Evolutionary conservation across 2,329 filamentous ascomycete genomes (phyloP).

Genomic region (Venturia aucupariae): DNA sequence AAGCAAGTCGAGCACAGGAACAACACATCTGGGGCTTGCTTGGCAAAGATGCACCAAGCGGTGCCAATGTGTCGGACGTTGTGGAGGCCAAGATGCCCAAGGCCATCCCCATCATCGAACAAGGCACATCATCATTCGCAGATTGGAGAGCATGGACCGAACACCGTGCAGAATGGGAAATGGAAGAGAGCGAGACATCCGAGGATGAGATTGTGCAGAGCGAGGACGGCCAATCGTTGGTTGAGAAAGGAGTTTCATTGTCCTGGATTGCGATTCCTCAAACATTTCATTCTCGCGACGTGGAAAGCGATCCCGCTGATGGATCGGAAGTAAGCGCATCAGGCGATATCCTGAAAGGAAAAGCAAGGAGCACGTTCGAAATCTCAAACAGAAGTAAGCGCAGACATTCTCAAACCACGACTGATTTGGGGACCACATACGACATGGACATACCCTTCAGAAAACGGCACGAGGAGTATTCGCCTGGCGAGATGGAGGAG

Average conservation of each 20-base stretch:
- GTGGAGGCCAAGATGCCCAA: conserved; percentile 17
- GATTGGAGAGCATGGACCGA: conserved; percentile 40
- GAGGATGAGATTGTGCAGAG: conserved; percentile 14
- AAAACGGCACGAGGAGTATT: conserved; percentile 1
- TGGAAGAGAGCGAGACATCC: conserved; percentile 15
- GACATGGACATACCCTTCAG: conserved; percentile 2
- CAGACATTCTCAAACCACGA: not conserved
- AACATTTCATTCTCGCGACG: not conserved
- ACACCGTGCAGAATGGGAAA: conserved; percentile 44
- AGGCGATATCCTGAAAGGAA: not conserved
- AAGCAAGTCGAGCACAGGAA: conserved; percentile 38
- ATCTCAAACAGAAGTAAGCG: not conserved
- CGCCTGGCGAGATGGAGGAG: not conserved
- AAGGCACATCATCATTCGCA: conserved; percentile 27
- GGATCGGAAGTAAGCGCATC: not conserved
- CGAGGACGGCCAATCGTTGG: not conserved
- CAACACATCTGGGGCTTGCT: conserved; percentile 36
- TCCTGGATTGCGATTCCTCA: not conserved
- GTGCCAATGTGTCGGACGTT: conserved; percentile 18
- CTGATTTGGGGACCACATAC: not conserved
- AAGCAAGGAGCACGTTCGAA: not conserved
- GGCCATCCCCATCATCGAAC: conserved; percentile 25
- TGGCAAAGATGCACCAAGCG: conserved; percentile 20
- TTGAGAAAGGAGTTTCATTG: not conserved
- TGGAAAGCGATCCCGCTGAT: not conserved